Base-by-base conservation (phyloP, 2,329 filamentous ascomycete genomes). In the Cercospora zeae-maydis region DNA sequence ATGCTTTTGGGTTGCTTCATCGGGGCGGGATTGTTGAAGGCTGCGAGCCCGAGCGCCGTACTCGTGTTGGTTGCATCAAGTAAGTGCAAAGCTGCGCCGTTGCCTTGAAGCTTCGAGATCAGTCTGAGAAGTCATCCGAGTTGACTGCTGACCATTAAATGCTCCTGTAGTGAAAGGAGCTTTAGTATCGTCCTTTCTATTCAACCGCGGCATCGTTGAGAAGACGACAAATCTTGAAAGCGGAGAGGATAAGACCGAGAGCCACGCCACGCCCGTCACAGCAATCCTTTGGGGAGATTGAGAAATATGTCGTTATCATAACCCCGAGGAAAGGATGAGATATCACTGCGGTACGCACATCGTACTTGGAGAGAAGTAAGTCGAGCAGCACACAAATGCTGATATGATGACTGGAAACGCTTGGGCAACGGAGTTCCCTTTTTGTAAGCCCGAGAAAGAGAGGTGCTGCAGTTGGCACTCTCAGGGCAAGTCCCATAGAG, bases 1-100 rank as follows among this genome's bases (percentile, higher is more conserved):
- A 67, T 73, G 58, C 39, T 72, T 14, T 58, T 58, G 5, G 71
- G 71, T 9, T 67, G 69, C 30, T 73, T 71, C 52, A 64, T 72
- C 21, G 71, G 71, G 5, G 67, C 71, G 13, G 62, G 62, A 2
- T 52, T 67, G 7, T 53, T 69, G 21, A 54, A 59, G 24, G 67
- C 51, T 8, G 52, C 47, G 14, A 62, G 59, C 51, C 67, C 67
- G 10, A 67, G 63, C 37, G 63, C 69, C 7, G 62, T 63, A 1
- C 49, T 73, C 19, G 63, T 72, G 13, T 58, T 70, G 4, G 66
- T 66, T 2, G 70, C 65, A 0, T 59, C 61, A 24, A 59, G 49
- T 53, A 53, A 53, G 49, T 53, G 2, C 7, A 4, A 14, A 4
- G 19, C 9, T 7, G 2, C 16, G 8, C 11, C 21, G 21, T 42